These are phyloP conservation scores for Nannochloropsis oceanica DNA, from an alignment of 108 stramenopile genomes.

Conservation along the genomic window DNA sequence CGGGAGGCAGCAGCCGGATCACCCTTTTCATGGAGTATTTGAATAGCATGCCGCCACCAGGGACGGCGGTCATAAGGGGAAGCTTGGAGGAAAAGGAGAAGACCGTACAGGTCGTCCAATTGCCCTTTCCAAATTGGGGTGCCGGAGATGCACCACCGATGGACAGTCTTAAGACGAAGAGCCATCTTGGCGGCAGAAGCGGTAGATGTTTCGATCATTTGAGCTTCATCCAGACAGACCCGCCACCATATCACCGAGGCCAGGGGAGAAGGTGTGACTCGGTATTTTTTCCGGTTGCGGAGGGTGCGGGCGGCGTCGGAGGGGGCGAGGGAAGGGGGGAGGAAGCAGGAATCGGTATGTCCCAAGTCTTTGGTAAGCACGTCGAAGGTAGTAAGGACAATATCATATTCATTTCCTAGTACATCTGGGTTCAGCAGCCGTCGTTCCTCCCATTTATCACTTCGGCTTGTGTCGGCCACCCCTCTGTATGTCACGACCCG, in stretches of 20 bases:
- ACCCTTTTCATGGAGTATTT: background rate
- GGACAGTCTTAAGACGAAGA: background rate
- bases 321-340: background rate
- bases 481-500: background rate
- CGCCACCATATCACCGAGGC: conserved; percentile 12
- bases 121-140: conserved; percentile 19
- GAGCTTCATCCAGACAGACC: conserved; percentile 18
- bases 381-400: conserved; percentile 20
- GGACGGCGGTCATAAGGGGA: background rate
- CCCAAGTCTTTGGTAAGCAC: conserved; percentile 3
- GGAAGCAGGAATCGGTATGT: background rate
- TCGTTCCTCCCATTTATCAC: background rate
- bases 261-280: background rate
- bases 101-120: conserved; percentile 17
- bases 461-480: background rate
- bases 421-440: background rate
- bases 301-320: background rate
- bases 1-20: background rate
- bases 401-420: conserved; percentile 1
- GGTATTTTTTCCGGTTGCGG: background rate
- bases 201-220: conserved; percentile 1
- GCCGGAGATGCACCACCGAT: conserved; percentile 22
- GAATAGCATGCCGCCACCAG: background rate
- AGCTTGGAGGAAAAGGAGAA: conserved; percentile 8
- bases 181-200: conserved; percentile 11